Base-by-base conservation (phyloP, 2,329 filamentous ascomycete genomes). In the Coniochaeta hoffmannii region DNA sequence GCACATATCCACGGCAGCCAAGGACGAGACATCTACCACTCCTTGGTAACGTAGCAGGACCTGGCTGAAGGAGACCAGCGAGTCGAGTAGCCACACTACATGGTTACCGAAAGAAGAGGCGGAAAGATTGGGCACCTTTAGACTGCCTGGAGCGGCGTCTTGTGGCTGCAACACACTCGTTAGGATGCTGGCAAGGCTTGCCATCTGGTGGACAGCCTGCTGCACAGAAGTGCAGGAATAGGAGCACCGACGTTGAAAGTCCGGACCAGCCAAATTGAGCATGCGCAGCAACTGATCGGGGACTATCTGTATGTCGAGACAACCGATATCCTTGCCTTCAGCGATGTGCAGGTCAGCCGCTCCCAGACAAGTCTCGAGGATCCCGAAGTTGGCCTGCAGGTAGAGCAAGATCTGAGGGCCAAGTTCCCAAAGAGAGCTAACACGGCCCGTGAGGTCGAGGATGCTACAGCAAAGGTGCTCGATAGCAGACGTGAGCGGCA, bases 381-480 rank as follows among this genome's bases (percentile, higher is more conserved):
- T 15, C 15, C 17, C 31, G 15, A 80, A 68, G 55, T 67, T 75
- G 62, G 73, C 69, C 58, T 76, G 75, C 12, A 84, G 65, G 61
- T 84, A 85, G 15, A 69, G 62, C 56, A 81, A 66, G 26, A 78
- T 69, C 7, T 68, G 65, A 3, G 73, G 68, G 9, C 70, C 70
- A 32, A 80, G 57, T 9, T 72, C 66, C 80, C 81, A 83, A 17
- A 85, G 62, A 19, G 64, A 66, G 19, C 73, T 72, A 4, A 71
- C 71, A 53, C 73, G 70, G 52, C 73, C 70, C 26, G 77, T 67
- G 9, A 73, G 67, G 26, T 76, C 66, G 60, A 82, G 71, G 5
- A 81, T 61, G 49, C 77, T 75, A 52, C 72, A 69, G 53, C 83
- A 73, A 56, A 86, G 77, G 3, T 68, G 69, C 60, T 81, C 74